phyloP scores from a whole-genome alignment of 768 basidiomycete genomes.

The Xerocomellus intermedius region DNA sequence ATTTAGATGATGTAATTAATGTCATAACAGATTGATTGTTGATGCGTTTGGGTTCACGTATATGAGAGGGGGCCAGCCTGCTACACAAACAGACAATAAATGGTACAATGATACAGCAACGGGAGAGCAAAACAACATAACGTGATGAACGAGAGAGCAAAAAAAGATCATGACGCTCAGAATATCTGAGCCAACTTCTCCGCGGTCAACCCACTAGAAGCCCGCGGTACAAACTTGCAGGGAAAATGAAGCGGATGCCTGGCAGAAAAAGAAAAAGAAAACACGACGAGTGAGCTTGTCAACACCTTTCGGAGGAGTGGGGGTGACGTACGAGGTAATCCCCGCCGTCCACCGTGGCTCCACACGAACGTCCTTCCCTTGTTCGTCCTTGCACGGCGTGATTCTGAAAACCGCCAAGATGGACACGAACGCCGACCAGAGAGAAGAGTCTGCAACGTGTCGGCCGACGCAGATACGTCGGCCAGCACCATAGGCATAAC shows the following conservation, averaged over 20 bases:
- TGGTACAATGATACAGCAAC: not conserved
- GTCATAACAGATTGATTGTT: no score
- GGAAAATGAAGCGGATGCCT: constrained; percentile 29
- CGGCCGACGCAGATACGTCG: constrained; percentile 41
- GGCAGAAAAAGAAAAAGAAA: not conserved
- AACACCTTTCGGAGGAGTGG: not conserved
- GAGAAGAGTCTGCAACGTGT: constrained; percentile 40
- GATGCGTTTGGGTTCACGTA: no score
- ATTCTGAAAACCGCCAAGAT: constrained; percentile 38
- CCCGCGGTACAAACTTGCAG: constrained; percentile 27
- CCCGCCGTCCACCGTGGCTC: constrained; percentile 25
- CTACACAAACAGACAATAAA: not conserved
- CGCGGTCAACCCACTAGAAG: constrained; percentile 9
- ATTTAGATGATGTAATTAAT: no score
- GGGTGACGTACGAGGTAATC: constrained; percentile 25
- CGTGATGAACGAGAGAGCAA: not conserved
- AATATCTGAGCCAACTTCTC: constrained; percentile 19
- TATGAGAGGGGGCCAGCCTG: no score
- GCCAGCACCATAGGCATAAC: constrained; percentile 37
- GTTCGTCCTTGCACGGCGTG: constrained; percentile 25
- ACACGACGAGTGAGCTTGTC: not conserved
- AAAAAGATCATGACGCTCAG: constrained; percentile 5
- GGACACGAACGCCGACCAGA: constrained; percentile 36
- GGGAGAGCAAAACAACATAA: not conserved
- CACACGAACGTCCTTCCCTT: constrained; percentile 23